Evolutionary conservation across 352 stramenopile genomes (phyloP).

Genomic region (Phytophthora hibernalis): DNA sequence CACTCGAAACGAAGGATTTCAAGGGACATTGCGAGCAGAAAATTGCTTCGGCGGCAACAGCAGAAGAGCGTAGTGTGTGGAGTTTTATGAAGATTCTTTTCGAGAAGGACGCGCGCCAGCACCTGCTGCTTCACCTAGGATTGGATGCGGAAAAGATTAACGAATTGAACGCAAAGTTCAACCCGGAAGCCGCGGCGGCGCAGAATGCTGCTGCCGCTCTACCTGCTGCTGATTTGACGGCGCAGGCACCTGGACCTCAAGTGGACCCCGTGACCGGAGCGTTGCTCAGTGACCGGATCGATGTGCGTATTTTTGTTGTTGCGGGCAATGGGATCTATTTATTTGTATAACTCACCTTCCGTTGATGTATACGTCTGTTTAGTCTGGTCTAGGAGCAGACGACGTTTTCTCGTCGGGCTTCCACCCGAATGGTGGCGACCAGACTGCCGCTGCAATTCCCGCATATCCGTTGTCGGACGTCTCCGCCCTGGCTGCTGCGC

Average conservation of each 20-base stretch:
- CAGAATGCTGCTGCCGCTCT: constrained; percentile 37
- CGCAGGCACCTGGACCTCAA: constrained; percentile 27
- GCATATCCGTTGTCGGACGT: constrained; percentile 58
- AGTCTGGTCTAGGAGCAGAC: constrained; percentile 69
- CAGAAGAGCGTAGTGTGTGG: constrained; percentile 86
- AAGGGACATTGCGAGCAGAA: constrained; percentile 94
- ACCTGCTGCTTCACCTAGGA: constrained; percentile 95
- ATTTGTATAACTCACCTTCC: constrained; percentile 11
- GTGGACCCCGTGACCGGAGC: constrained; percentile 56
- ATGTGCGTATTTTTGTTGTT: constrained; percentile 55
- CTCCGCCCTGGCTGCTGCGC: constrained; percentile 51
- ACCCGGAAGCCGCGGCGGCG: constrained; percentile 46
- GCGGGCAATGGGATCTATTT: constrained; percentile 2
- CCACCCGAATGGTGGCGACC: constrained; percentile 49
- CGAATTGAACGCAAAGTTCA: constrained; percentile 82
- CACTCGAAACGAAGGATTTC: constrained; percentile 91
- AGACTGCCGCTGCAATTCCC: constrained; percentile 29
- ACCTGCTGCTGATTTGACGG: constrained; percentile 24
- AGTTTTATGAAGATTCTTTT: constrained; percentile 96
- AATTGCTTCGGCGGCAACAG: constrained; percentile 58
- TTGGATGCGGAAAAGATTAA: constrained; percentile 94
- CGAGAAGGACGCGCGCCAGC: constrained; percentile 94
- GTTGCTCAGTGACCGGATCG: constrained; percentile 73
- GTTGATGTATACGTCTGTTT: constrained; percentile 19
- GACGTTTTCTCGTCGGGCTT: constrained; percentile 83